These are phyloP conservation scores for Acacia acuminata DNA, from an alignment of 306 rosid species.

Conservation along the genomic window DNA sequence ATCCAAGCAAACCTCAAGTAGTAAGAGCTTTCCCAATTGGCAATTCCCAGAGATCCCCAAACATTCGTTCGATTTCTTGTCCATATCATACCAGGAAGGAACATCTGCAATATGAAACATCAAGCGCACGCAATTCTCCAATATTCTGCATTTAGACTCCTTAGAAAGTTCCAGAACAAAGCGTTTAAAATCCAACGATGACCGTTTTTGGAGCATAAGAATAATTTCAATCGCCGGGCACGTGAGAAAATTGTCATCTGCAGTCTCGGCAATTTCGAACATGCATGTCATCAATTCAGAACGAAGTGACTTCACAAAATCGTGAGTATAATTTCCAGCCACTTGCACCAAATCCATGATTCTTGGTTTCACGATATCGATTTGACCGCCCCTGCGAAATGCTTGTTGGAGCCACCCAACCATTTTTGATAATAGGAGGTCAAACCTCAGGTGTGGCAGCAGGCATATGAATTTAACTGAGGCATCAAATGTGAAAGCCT, in stretches of 20 bases:
- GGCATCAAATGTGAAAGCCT: constrained; percentile 5
- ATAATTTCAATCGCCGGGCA: constrained; percentile 6
- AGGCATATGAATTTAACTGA: background rate
- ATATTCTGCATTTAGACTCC: background rate
- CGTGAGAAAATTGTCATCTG: background rate
- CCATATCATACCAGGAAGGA: constrained; percentile 19
- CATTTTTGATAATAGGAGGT: background rate
- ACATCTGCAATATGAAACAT: constrained; percentile 5
- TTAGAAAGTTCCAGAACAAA: background rate
- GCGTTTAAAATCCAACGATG: too few species aligned
- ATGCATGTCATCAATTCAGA: constrained; percentile 1
- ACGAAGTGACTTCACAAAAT: background rate
- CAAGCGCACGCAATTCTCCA: constrained; percentile 20
- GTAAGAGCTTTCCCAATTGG: background rate
- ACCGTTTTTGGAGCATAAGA: too few species aligned
- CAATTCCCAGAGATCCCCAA: background rate
- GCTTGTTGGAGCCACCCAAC: background rate
- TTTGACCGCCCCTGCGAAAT: background rate
- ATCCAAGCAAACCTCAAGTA: background rate
- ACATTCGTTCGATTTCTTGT: background rate
- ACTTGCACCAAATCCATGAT: background rate
- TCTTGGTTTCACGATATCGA: background rate
- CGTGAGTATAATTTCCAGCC: background rate
- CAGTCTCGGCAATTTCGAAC: constrained; percentile 2
- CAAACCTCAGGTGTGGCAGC: background rate